Conservation (phyloP, 2,329 filamentous ascomycete species). For the Eutypella sp. region DNA sequence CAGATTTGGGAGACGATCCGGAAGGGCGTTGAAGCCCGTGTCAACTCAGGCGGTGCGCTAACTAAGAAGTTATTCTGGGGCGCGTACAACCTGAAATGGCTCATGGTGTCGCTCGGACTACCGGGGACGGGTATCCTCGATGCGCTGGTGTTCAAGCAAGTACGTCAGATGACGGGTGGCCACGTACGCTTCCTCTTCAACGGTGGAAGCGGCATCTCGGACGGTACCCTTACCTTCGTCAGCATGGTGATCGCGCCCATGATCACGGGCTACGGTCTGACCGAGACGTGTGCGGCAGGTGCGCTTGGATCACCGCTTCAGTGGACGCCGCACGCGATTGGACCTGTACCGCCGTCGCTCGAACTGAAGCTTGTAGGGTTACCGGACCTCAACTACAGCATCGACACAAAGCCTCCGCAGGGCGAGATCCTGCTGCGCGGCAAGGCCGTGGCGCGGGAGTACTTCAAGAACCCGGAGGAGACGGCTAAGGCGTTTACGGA, state of each 20-base stretch:
- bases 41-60: constrained; percentile 66
- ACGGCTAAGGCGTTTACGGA: constrained; percentile 70
- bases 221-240: constrained; percentile 84
- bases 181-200: constrained; percentile 87
- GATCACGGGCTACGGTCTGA: constrained; percentile 90
- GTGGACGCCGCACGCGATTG: constrained; percentile 73
- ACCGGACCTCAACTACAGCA: constrained; percentile 78
- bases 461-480: constrained; percentile 83
- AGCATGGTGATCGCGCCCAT: constrained; percentile 91
- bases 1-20: constrained; percentile 97
- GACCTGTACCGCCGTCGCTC: constrained; percentile 69
- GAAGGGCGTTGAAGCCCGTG: constrained; percentile 82
- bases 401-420: constrained; percentile 71
- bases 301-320: constrained; percentile 78
- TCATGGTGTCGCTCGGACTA: constrained; percentile 53
- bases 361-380: constrained; percentile 93
- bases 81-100: constrained; percentile 54
- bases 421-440: constrained; percentile 92
- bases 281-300: constrained; percentile 84
- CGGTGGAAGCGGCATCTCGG: constrained; percentile 84
- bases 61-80: constrained; percentile 74
- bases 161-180: constrained; percentile 86
- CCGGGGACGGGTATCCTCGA: constrained; percentile 70
- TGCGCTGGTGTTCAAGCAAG: constrained; percentile 81
- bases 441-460: constrained; percentile 66